A percentile compares a stretch with the other conserved stretches of the same genome.
Evolutionary conservation across 106 monocot genomes (phyloP).

Genomic region (Vanilla planifolia): DNA sequence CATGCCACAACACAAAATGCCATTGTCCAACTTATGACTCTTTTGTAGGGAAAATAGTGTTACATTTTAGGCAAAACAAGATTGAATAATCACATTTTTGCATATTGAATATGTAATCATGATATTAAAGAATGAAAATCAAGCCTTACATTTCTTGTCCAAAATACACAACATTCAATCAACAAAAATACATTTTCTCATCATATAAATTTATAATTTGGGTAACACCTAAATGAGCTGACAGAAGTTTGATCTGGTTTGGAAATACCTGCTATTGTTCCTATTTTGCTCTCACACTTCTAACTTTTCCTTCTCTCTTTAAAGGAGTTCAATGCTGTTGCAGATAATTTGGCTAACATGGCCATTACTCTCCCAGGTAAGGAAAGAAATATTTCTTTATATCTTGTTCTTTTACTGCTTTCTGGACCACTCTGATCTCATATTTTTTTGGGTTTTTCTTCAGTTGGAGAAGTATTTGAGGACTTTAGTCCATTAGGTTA

Average conservation of each 20-base stretch:
- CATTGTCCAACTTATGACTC: too few relatives aligned
- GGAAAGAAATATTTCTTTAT: background rate
- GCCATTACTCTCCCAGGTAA: slow-evolving; percentile 45
- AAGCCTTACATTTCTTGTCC: background rate
- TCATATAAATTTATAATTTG: background rate
- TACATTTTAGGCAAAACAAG: too few relatives aligned
- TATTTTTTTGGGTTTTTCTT: background rate
- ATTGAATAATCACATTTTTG: too few relatives aligned
- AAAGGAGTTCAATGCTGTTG: slow-evolving; percentile 64
- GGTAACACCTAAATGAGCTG: too few relatives aligned
- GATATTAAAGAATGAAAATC: too few relatives aligned
- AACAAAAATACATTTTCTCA: background rate
- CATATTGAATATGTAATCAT: too few relatives aligned
- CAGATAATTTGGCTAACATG: slow-evolving; percentile 64
- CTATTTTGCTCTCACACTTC: background rate
- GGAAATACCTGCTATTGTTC: background rate
- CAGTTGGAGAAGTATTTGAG: slow-evolving; percentile 10
- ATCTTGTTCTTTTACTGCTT: background rate
- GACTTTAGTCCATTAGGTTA: background rate
- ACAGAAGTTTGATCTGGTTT: too few relatives aligned
- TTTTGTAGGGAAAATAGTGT: too few relatives aligned
- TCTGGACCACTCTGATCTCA: background rate
- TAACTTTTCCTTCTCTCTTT: slow-evolving; percentile 3
- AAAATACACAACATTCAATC: background rate
- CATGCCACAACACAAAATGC: too few relatives aligned